phyloP scores from a whole-genome alignment of 1,284 basidiomycete genomes.

The Irpex sp. region DNA sequence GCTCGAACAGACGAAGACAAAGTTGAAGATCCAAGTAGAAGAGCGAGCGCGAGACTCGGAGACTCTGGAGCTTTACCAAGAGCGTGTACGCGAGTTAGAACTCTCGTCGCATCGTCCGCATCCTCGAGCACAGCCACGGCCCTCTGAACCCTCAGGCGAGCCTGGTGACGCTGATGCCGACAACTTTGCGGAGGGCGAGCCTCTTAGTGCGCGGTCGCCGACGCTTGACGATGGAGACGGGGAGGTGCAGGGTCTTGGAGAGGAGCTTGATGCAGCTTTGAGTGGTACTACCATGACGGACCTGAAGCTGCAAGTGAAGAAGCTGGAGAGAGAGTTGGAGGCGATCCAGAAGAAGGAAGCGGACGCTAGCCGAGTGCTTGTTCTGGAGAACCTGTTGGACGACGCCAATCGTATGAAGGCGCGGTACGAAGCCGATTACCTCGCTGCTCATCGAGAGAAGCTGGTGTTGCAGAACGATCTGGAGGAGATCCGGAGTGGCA shows the following conservation, averaged over 20 bases:
- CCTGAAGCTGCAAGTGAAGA: constrained; percentile 32
- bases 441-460: constrained; percentile 80
- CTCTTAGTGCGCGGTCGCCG: constrained; percentile 18
- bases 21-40: constrained; percentile 62
- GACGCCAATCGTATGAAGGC: constrained; percentile 88
- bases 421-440: constrained; percentile 86
- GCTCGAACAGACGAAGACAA: constrained; percentile 67
- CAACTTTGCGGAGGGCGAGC: constrained; percentile 38
- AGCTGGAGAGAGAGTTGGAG: constrained; percentile 79
- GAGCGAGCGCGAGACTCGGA: constrained; percentile 80
- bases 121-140: constrained; percentile 22
- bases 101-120: constrained; percentile 47
- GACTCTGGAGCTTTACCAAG: constrained; percentile 84
- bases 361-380: constrained; percentile 69
- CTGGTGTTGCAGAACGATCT: constrained; percentile 77
- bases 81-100: constrained; percentile 88
- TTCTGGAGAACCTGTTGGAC: constrained; percentile 86
- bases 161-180: constrained; percentile 19
- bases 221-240: constrained; percentile 38
- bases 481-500: constrained; percentile 86
- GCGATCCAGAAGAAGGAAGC: constrained; percentile 68
- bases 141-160: constrained; percentile 14
- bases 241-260: constrained; percentile 59
- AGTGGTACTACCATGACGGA: constrained; percentile 13
- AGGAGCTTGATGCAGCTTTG: constrained; percentile 83